Base-by-base conservation (phyloP, 2,329 filamentous ascomycete species). In the Aspergillus versicolor region DNA sequence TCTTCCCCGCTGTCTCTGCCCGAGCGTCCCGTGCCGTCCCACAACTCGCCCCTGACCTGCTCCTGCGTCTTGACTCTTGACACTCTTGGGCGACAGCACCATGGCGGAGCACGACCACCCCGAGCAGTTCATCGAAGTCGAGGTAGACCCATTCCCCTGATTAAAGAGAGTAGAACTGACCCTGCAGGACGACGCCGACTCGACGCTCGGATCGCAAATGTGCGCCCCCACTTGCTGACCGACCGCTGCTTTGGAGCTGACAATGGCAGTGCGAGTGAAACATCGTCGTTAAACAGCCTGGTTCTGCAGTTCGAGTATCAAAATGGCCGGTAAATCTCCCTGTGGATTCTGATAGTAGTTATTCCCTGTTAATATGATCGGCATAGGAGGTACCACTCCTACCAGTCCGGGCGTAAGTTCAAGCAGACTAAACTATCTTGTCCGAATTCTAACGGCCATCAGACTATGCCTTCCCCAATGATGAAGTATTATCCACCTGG, bases 391-490 rank as follows among this genome's bases (percentile, higher is more conserved):
- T 50, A 50, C 17, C 47, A 50, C 22, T 50, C 47, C 13, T 50
- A 41, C 21, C 47, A 24, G 21, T 41, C 47, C 17, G 47, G 47
- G 13, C 47, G 47, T 50, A 21, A 50, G 47, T 41, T 7, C 4
- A 15, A 50, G 5, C 24, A 24, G 24, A 7, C 5, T 5, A 38
- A 13, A 11, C 8, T 38, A 13, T 5, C n/a, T 7, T 13, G 37
- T 13, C 7, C 7, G 12, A 7, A 11, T 22, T 4, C 32, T 50
- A 22, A 50, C 47, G 12, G n/a, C 21, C 4, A 40, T n/a, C 17
- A 50, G 47, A 50, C 9, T 53, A 54, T 34, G 52, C 45, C 11
- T 54, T 54, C 11, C 52, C 52, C 4, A 54, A 54, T 30, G 52
- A 54, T 22, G 52, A 48, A 42, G 56, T 56, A 30, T 41, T 32